These are phyloP conservation scores for Pythium oligandrum DNA, from an alignment of 352 stramenopile species.

Conservation along the genomic window DNA sequence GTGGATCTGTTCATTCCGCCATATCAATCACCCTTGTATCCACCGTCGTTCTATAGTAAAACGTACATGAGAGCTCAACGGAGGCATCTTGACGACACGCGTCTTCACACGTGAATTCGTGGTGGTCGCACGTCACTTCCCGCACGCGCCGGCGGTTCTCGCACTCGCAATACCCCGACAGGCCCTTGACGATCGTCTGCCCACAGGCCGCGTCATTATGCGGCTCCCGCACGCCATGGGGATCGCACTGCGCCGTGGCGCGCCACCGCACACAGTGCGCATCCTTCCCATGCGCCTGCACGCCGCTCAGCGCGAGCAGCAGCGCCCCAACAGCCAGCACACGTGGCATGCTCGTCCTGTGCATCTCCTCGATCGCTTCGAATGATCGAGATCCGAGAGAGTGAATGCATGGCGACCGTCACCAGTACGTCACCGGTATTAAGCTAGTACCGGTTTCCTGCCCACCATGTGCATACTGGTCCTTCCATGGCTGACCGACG, in stretches of 20 bases:
- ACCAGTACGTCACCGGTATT: too few species aligned
- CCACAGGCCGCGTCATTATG: slow-evolving; percentile 58
- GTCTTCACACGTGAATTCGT: slow-evolving; percentile 71
- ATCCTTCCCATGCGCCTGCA: not conserved
- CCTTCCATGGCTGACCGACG: too few species aligned
- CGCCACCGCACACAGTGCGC: slow-evolving; percentile 67
- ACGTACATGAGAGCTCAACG: slow-evolving; percentile 66
- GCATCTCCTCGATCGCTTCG: slow-evolving; percentile 1
- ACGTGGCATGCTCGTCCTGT: slow-evolving; percentile 12
- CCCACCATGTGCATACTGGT: too few species aligned
- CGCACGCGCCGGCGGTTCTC: slow-evolving; percentile 69
- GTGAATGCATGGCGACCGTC: too few species aligned
- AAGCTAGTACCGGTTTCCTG: too few species aligned
- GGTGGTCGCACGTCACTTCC: slow-evolving; percentile 72
- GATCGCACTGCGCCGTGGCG: slow-evolving; percentile 61
- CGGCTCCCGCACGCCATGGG: slow-evolving; percentile 58
- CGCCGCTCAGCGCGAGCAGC: slow-evolving; percentile 1
- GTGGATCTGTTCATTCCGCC: slow-evolving; percentile 32
- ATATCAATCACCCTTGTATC: slow-evolving; percentile 4
- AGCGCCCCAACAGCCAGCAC: slow-evolving; percentile 12
- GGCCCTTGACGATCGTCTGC: slow-evolving; percentile 34
- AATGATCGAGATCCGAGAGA: slow-evolving; percentile 10
- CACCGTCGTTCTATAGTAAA: not conserved
- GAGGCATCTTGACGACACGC: slow-evolving; percentile 68
- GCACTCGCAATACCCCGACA: slow-evolving; percentile 79